Conservation (phyloP, 2,329 filamentous ascomycete species). For the Penicillium glabrum region DNA sequence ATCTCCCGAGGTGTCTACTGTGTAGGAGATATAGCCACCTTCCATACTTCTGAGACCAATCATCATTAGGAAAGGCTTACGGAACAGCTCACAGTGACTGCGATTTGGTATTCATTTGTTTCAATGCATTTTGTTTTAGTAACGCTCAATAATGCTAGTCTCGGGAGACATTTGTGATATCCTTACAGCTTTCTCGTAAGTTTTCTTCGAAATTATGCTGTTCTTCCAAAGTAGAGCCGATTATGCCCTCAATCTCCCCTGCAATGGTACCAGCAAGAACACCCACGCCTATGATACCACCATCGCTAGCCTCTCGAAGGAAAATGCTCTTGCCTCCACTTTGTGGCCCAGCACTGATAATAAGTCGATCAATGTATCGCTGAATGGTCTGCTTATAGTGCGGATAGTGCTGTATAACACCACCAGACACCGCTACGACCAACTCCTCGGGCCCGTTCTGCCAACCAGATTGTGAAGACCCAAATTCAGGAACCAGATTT, state of each 20-base stretch:
- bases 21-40: too few relatives aligned
- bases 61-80: background rate
- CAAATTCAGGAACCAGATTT: slow-evolving; percentile 10
- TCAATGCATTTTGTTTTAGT: background rate
- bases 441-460: slow-evolving; percentile 53
- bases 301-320: slow-evolving; percentile 51
- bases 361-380: slow-evolving; percentile 60
- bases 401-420: slow-evolving; percentile 74
- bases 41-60: background rate
- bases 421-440: slow-evolving; percentile 74
- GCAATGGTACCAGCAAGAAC: slow-evolving; percentile 50
- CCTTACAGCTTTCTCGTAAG: background rate
- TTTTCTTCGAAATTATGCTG: background rate
- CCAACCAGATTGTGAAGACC: slow-evolving; percentile 26
- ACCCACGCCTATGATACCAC: slow-evolving; percentile 53
- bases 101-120: background rate
- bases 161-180: background rate
- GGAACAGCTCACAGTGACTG: background rate
- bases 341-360: slow-evolving; percentile 41
- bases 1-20: too few relatives aligned
- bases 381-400: slow-evolving; percentile 68
- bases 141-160: background rate
- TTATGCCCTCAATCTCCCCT: slow-evolving; percentile 31
- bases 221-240: slow-evolving; percentile 13
- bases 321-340: slow-evolving; percentile 50